Percentiles rank a stretch among this genome's conserved stretches.
phyloP scores from a whole-genome alignment of 1,284 basidiomycete species.

The Vanrija pseudolonga region DNA sequence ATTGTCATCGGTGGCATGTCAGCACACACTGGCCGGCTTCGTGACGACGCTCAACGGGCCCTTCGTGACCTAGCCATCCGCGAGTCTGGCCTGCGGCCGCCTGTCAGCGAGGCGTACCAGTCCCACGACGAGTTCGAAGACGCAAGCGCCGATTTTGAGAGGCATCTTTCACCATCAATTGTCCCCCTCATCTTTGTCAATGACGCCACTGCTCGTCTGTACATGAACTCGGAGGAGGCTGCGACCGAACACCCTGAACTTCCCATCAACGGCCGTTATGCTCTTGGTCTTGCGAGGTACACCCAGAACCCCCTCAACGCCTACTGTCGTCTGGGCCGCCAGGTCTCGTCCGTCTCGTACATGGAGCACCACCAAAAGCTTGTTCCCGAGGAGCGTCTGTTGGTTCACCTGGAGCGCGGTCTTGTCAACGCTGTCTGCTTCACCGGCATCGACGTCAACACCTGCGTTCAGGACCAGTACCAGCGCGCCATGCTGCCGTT shows the following conservation, averaged over 20 bases:
- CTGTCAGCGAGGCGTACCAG: conserved; percentile 30
- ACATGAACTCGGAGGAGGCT: conserved; percentile 85
- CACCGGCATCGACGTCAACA: conserved; percentile 94
- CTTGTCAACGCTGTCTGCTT: conserved; percentile 87
- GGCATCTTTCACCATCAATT: conserved; percentile 22
- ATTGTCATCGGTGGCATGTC: conserved; percentile 86
- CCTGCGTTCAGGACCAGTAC: conserved; percentile 79
- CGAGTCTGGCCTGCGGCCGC: conserved; percentile 26
- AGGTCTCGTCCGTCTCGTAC: conserved; percentile 75
- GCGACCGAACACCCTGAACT: conserved; percentile 79
- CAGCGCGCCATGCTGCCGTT: conserved; percentile 84
- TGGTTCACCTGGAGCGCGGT: conserved; percentile 75
- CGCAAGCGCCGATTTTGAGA: conserved; percentile 31
- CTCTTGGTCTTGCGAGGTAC: conserved; percentile 89
- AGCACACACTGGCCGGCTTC: conserved; percentile 60
- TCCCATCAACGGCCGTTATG: conserved; percentile 82
- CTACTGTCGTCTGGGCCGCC: conserved; percentile 77
- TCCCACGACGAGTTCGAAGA: conserved; percentile 36
- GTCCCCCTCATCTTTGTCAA: conserved; percentile 78
- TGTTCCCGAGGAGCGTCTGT: conserved; percentile 67
- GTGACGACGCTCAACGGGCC: conserved; percentile 57
- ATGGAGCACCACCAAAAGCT: conserved; percentile 83
- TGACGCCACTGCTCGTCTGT: conserved; percentile 91
- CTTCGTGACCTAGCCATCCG: conserved; percentile 42
- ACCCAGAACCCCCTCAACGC: conserved; percentile 91